Percentiles rank a stretch among this genome's conserved stretches.
phyloP scores from a whole-genome alignment of 2,329 filamentous ascomycete genomes.

The Cladorrhinum sp. region DNA sequence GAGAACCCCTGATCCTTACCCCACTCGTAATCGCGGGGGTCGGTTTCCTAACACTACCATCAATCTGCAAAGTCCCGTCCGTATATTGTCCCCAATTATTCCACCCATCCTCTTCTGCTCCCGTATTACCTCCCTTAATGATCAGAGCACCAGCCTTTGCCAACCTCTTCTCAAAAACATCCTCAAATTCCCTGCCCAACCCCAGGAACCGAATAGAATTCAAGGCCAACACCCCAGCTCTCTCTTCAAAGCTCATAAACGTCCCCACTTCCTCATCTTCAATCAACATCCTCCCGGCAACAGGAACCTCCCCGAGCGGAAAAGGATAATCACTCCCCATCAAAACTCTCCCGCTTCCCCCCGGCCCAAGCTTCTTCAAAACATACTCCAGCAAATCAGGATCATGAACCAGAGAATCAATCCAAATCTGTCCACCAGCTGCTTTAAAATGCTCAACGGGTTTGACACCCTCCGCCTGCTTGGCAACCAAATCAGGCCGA shows the following conservation, averaged over 20 bases:
- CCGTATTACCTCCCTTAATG: background rate
- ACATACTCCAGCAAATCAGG: constrained; percentile 35
- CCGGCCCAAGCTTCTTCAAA: constrained; percentile 31
- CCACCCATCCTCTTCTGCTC: background rate
- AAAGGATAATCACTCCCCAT: constrained; percentile 38
- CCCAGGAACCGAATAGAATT: constrained; percentile 35
- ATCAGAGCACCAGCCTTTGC: constrained; percentile 18
- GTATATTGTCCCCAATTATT: background rate
- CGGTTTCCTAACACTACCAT: background rate
- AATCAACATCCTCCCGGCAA: constrained; percentile 34
- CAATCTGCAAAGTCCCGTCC: background rate
- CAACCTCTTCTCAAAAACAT: constrained; percentile 26
- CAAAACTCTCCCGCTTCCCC: constrained; percentile 30
- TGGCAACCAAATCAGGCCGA: constrained; percentile 35
- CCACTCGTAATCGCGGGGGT: background rate
- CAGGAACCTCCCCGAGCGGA: constrained; percentile 35
- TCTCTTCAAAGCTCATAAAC: constrained; percentile 33
- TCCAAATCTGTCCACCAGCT: constrained; percentile 31
- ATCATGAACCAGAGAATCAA: constrained; percentile 36
- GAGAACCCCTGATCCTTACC: background rate
- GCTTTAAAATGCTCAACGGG: constrained; percentile 31
- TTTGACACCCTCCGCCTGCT: constrained; percentile 30
- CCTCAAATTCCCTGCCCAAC: constrained; percentile 29
- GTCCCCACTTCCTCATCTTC: constrained; percentile 27
- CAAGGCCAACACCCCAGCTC: constrained; percentile 32